Evolutionary conservation across 495 filamentous ascomycete species (phyloP).

Genomic region (Glarea lozoyensis): DNA sequence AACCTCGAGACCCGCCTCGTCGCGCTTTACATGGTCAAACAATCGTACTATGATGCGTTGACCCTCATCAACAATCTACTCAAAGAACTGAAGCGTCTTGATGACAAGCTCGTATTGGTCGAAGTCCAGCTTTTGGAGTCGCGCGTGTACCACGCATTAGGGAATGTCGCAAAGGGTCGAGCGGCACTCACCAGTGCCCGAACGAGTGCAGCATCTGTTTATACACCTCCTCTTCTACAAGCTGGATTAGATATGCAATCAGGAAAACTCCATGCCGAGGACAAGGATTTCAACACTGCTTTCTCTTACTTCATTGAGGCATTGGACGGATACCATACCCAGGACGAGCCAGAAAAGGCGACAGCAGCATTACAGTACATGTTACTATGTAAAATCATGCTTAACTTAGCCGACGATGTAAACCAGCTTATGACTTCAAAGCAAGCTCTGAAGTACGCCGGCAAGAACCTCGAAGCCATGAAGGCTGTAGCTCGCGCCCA

Average conservation of each 20-base stretch:
- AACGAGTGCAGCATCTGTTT: conserved; percentile 91
- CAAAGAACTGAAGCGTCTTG: conserved; percentile 90
- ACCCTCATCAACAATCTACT: conserved; percentile 93
- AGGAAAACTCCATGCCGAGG: conserved; percentile 95
- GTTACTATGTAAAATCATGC: conserved; percentile 99
- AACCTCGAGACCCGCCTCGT: conserved; percentile 96
- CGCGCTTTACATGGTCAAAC: conserved; percentile 87
- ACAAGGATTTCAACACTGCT: conserved; percentile 97
- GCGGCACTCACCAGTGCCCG: conserved; percentile 90
- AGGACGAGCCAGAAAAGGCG: conserved; percentile 77
- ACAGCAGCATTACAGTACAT: conserved; percentile 96
- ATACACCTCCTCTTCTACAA: conserved; percentile 91
- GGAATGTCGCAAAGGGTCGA: conserved; percentile 92
- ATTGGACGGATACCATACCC: conserved; percentile 88
- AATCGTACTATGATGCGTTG: conserved; percentile 92
- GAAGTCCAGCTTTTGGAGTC: conserved; percentile 98
- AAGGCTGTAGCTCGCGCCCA: conserved; percentile 95
- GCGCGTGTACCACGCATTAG: conserved; percentile 91
- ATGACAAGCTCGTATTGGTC: conserved; percentile 98
- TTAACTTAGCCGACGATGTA: conserved; percentile 93
- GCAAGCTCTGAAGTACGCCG: conserved; percentile 91
- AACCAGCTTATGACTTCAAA: conserved; percentile 86
- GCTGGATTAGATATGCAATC: conserved; percentile 98
- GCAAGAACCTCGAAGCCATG: conserved; percentile 93
- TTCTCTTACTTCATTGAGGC: conserved; percentile 99